Base-by-base conservation (phyloP, 148 eudicot species). In the Nyssa sinensis region DNA sequence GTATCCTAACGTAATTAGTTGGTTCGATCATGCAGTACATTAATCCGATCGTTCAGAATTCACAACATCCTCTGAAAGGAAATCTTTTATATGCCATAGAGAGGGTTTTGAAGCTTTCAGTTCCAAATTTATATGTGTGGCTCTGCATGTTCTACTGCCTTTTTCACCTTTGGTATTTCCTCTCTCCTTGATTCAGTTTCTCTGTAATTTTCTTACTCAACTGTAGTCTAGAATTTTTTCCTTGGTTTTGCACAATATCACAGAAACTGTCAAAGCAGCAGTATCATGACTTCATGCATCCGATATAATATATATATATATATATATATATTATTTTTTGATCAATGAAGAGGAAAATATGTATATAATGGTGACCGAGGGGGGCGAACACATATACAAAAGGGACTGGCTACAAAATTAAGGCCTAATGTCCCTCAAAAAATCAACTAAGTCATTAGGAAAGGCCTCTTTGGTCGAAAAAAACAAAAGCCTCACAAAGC, bases 121-220 rank as follows among this genome's bases (percentile, higher is more conserved):
- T 94, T 67, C 98, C 98, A 74, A 94, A 85, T 78, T 83, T 94
- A 79, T 94, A 94, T 51, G 98, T 94, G 34, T 94, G 98, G 98
- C 88, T 94, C 80, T 94, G 98, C 92, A 90, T 94, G 98, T 94
- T 94, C 82, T 94, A 94, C 78, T 90, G 98, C 84, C 85, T 92
- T 80, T 94, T 94, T 78, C 98, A 94, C 80, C 90, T 94, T 64
- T 94, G 98, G 98, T 94, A 85, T 72, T 91, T 80, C 58, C n/a
- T 27, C 72, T 80, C 65, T 74, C 32, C 44, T 71, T 34, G 39
- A 57, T 63, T 25, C 39, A 11, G 19, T 70, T 21, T 55, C 21
- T 7, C 24, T 55, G 24, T 17, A 17, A 5, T 55, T 44, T n/a
- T n/a, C 3, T n/a, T 55, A 17, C 0, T 55, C 9, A 11, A 11